Conservation (phyloP, 2,329 filamentous ascomycete genomes). For the Fusarium goolgardi region DNA sequence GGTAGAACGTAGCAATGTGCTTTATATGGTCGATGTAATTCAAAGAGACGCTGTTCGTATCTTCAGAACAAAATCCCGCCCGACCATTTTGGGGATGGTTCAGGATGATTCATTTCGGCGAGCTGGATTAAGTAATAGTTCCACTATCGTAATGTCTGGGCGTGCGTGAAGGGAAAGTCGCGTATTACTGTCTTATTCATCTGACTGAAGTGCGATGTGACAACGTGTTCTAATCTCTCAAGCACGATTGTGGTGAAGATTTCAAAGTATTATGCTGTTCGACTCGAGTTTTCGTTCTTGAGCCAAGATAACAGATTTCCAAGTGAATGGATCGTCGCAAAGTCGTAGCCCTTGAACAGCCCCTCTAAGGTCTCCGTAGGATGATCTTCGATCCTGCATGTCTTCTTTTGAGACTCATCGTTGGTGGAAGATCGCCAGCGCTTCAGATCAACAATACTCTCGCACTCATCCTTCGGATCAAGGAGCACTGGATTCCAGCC, state of each 20-base stretch:
- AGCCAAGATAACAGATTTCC: constrained; percentile 27
- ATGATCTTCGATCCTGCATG: constrained; percentile 17
- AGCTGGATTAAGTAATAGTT: constrained; percentile 6
- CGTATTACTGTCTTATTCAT: not conserved
- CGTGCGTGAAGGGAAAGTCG: not conserved
- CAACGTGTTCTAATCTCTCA: not conserved
- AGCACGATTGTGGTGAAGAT: accelerated
- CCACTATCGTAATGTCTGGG: not conserved
- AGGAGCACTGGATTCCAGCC: constrained; percentile 35
- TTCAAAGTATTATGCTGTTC: not conserved
- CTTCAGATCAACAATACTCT: not conserved
- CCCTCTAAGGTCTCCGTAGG: not conserved
- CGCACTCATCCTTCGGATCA: constrained; percentile 20
- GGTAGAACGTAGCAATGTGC: accelerated
- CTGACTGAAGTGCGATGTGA: not conserved
- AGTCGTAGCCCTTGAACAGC: constrained; percentile 1
- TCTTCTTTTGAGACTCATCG: accelerated
- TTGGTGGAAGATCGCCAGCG: not conserved
- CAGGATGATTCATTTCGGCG: constrained; percentile 3
- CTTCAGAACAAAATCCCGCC: not conserved
- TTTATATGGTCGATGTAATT: too few species aligned
- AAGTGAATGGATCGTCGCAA: constrained; percentile 26
- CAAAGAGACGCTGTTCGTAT: not conserved
- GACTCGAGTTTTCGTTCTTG: not conserved
- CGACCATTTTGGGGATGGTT: not conserved